Evolutionary conservation across 768 basidiomycete genomes (phyloP), one percentile per base, ranked within the genome.

Genomic region (Leccinum subtestaceum): DNA sequence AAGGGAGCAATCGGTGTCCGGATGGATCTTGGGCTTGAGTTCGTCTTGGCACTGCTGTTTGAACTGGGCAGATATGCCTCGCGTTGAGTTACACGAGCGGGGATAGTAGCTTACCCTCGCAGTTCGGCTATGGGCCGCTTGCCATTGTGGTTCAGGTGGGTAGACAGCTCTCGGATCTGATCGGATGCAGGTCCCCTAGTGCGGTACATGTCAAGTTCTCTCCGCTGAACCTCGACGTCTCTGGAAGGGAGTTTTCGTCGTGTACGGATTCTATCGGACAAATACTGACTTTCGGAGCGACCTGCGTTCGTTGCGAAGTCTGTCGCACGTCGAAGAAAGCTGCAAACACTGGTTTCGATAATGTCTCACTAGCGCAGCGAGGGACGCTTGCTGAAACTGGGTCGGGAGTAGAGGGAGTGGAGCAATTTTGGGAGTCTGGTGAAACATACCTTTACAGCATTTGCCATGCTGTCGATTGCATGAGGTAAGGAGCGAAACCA

Each of bases 301-400:
- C 65, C 74, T 75, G 49, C 73, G 69, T 48, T 87, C 84, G 55
- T 63, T 65, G 51, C 72, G 66, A 45, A 73, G 47, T 47, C 72
- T 67, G 48, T 72, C 72, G 51, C 70, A 74, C 25, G 72, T 75
- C 2, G 69, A 57, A 50, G 67, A 65, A 53, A 73, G 64, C 17
- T 89, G 85, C 32, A 81, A 70, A 62, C 81, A 80, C 61, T 84
- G 82, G 11, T 75, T 68, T 62, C 83, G 85, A 66, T 87, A 88
- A 61, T 83, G 81, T 47, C 83, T 80, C 46, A 91, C 80, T 60
- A 91, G 84, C 31, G 81, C 77, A 5, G 85, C 84, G 74, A 93
- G 81, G 11, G 83, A 82, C 63, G 90, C 88, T 73, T 89, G 84
- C 72, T 94, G 91, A 65, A 91, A 91, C 90, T 93, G 63, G 15